Conservation (phyloP, 2,329 filamentous ascomycete genomes). For the Sporothrix phasma region DNA sequence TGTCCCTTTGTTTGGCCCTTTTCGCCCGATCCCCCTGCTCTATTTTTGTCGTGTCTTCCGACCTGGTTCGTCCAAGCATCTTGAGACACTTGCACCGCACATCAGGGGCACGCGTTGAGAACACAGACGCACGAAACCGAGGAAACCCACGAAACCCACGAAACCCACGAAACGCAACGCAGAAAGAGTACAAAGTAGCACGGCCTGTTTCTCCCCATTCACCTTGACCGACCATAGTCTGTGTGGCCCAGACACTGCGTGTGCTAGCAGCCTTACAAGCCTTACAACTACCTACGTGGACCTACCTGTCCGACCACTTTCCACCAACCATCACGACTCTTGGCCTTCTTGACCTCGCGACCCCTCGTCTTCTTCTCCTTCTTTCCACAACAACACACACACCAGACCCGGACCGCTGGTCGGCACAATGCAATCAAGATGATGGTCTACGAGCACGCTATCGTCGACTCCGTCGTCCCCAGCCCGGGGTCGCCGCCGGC, state of each 20-base stretch:
- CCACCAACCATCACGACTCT: neutral
- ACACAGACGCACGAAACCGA: neutral
- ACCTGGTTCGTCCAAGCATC: conserved; percentile 1
- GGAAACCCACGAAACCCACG: neutral
- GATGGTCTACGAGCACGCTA: conserved; percentile 32
- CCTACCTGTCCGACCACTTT: neutral
- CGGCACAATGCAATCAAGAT: conserved; percentile 23
- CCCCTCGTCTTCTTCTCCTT: neutral
- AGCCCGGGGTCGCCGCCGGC: conserved; percentile 59
- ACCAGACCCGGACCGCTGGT: neutral
- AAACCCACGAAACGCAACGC: neutral
- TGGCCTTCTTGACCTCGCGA: neutral
- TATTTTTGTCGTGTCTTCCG: conserved; percentile 4
- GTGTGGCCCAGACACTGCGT: neutral
- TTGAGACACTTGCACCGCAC: conserved; percentile 1
- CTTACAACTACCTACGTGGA: too few species aligned
- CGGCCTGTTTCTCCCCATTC: neutral
- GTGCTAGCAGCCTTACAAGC: neutral
- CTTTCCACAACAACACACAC: neutral
- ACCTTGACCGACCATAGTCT: neutral
- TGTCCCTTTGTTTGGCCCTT: neutral
- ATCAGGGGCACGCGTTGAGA: conserved; percentile 1
- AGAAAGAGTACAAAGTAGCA: neutral
- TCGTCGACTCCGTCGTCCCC: conserved; percentile 32
- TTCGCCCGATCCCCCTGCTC: neutral